These are phyloP conservation scores for Colletotrichum lini DNA, from an alignment of 2,329 filamentous ascomycete species.

Conservation along the genomic window DNA sequence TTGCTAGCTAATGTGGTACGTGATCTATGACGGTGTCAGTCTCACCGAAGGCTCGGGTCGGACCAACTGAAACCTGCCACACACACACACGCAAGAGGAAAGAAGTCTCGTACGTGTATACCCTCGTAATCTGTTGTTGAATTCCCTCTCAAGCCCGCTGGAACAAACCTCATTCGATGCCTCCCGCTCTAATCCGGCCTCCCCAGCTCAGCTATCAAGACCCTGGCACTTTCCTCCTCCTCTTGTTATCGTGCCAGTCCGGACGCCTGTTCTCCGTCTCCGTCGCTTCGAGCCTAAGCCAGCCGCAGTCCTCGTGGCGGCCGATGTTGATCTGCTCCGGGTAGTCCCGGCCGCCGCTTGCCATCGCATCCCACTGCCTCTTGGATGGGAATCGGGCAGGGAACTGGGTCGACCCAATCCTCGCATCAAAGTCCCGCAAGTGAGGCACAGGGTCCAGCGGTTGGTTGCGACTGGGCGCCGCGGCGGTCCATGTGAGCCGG, in stretches of 20 bases:
- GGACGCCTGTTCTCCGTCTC: constrained; percentile 5
- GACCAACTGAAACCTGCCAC: not conserved
- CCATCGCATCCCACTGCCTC: not conserved
- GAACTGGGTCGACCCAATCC: not conserved
- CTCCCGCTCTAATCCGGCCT: too few relatives aligned
- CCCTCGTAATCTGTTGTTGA: too few relatives aligned
- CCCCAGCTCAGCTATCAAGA: not conserved
- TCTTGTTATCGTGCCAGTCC: constrained; percentile 3
- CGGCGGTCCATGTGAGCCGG: not conserved
- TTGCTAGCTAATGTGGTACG: too few relatives aligned
- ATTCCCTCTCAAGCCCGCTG: too few relatives aligned
- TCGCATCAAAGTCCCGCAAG: not conserved
- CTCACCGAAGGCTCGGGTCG: not conserved
- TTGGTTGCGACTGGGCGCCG: not conserved
- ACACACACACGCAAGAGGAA: not conserved
- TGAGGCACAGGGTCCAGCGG: constrained; percentile 3
- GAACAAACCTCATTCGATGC: too few relatives aligned
- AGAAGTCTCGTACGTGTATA: too few relatives aligned
- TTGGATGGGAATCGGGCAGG: not conserved
- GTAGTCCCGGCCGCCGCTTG: not conserved
- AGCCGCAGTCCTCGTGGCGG: not conserved
- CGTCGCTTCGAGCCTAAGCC: not conserved
- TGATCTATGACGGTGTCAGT: too few relatives aligned
- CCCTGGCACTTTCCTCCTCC: not conserved
- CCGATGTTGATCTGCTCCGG: not conserved